phyloP scores from a whole-genome alignment of 164 flowering plant genomes.

The Aristolochia contorta region DNA sequence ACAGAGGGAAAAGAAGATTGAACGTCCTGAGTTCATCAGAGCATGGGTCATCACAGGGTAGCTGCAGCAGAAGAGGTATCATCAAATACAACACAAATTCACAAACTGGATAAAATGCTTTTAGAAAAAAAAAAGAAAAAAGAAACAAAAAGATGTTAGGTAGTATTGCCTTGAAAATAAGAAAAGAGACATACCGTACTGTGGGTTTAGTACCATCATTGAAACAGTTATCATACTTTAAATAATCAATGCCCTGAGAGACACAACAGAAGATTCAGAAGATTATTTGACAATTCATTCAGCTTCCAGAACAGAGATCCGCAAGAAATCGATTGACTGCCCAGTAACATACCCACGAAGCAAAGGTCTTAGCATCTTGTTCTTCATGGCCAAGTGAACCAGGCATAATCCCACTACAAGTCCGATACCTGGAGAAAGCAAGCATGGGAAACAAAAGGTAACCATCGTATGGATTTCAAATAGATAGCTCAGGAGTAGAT shows the following conservation, averaged over 20 bases:
- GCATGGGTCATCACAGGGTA: constrained; percentile 61
- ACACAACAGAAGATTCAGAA: background rate
- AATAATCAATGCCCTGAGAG: constrained; percentile 43
- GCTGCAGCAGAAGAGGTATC: constrained; percentile 13
- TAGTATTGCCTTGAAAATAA: background rate
- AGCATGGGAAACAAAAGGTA: background rate
- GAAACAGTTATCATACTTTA: constrained; percentile 52
- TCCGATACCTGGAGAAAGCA: constrained; percentile 22
- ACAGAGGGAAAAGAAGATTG: constrained; percentile 60
- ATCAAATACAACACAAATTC: too few species aligned
- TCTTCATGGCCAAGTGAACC: constrained; percentile 64
- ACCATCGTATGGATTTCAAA: too few species aligned
- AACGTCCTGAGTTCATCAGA: constrained; percentile 45
- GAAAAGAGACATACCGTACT: constrained; percentile 18
- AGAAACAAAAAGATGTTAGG: too few species aligned
- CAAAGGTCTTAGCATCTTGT: constrained; percentile 58
- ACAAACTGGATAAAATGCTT: background rate
- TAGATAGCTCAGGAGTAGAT: background rate
- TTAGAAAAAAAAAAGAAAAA: too few species aligned
- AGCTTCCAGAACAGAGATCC: background rate
- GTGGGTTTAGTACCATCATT: constrained; percentile 28
- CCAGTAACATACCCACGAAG: constrained; percentile 41
- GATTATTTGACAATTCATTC: too few species aligned
- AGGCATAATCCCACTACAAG: constrained; percentile 54
- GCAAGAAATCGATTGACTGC: background rate